Evolutionary conservation across 1,284 basidiomycete genomes (phyloP), one percentile per base, ranked within the genome.

Genomic region (Cutaneotrichosporon curvatum): DNA sequence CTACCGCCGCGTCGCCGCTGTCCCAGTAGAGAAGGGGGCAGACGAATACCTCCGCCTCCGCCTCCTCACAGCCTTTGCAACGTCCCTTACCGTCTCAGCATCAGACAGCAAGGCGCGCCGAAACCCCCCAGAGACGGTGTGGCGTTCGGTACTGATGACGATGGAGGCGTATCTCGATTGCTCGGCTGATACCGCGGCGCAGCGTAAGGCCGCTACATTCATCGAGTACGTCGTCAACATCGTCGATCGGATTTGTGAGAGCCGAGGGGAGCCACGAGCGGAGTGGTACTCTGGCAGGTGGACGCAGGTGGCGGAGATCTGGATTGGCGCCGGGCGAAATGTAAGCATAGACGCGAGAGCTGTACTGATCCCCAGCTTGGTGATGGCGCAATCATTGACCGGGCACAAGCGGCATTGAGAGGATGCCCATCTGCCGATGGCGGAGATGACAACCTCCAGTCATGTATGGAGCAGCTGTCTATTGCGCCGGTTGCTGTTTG

Each of bases 251-350:
- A 40, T 59, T 41, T 50, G 56, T 14, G 37, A 37, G 8, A 35
- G 37, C 1, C 53, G 57, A 3, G 45, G 31, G 11, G 61, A 62
- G 30, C 37, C 42, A 18, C 41, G 37, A 12, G 36, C 25, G 0
- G 45, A 36, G 11, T 66, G 63, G 63, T 59, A 61, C 21, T 38
- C 32, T 3, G 64, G 64, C 0, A 52, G 53, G 22, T 59, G 57
- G 37, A 65, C 63, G 59, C 41, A 55, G 2, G 60, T 50, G 3
- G 44, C 67, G 14, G 66, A 73, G 32, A 42, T 68, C 19, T 71
- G 70, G 71, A 55, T 66, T 8, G 60, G 58, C 12, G 32, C 71
- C 2, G 65, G 62, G 1, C 55, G 66, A 37, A 59, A 58, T 40
- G 70, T 72, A 42, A 47, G 65, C 7, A n/a, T 18, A 12, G 12